Percentiles rank a stretch among this genome's conserved stretches.
Conservation (phyloP, 2,329 filamentous ascomycete species). For the Xylariomycetidae sp. region DNA sequence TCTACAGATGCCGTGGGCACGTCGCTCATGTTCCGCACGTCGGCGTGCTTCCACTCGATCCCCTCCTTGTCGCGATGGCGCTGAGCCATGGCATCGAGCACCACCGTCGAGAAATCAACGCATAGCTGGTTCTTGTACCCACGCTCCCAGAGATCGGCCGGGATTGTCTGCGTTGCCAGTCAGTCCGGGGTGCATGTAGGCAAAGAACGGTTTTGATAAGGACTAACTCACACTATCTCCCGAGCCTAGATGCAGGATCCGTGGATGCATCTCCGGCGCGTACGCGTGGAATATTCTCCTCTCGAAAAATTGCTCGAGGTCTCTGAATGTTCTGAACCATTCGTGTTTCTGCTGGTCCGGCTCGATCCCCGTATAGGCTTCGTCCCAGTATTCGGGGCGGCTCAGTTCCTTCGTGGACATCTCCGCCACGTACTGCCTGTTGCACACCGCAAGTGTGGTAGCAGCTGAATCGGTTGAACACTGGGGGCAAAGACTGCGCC, state of each 20-base stretch:
- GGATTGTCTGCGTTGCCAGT: conserved; percentile 38
- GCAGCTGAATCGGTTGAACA: no score
- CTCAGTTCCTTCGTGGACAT: conserved; percentile 26
- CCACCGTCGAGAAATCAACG: conserved; percentile 51
- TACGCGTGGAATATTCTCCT: conserved; percentile 34
- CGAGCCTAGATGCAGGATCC: conserved; percentile 52
- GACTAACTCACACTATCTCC: conserved; percentile 48
- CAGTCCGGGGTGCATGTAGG: background rate
- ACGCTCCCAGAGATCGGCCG: conserved; percentile 38
- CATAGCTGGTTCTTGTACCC: conserved; percentile 51
- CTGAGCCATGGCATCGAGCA: conserved; percentile 47
- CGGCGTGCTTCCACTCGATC: conserved; percentile 46
- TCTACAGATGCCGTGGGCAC: conserved; percentile 40
- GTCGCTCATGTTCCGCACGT: conserved; percentile 45
- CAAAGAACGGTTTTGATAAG: background rate
- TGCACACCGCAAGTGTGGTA: no score
- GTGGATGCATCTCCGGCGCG: conserved; percentile 27
- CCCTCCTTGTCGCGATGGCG: conserved; percentile 33
- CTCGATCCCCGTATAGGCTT: conserved; percentile 37
- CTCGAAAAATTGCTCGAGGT: conserved; percentile 43
- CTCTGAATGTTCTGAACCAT: conserved; percentile 47
- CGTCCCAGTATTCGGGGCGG: conserved; percentile 46
- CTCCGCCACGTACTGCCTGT: no score
- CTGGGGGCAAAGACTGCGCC: no score
- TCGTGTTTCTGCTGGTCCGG: conserved; percentile 41